Conservation (phyloP, 2,329 filamentous ascomycete species). For the Albophoma yamanashiensis region DNA sequence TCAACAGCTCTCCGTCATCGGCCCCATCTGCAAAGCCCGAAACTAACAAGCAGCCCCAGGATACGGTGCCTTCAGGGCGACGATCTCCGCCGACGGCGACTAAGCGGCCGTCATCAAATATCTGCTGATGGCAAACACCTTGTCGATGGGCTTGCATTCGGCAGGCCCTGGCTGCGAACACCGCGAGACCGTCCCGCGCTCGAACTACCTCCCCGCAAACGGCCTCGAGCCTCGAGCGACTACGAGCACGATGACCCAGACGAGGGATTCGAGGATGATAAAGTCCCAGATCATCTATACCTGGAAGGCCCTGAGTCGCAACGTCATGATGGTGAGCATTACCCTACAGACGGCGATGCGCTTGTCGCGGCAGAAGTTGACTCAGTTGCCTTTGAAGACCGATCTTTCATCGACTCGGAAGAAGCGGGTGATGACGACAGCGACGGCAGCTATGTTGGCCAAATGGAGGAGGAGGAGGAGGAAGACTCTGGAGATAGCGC, state of each 20-base stretch:
- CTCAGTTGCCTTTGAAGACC: not conserved
- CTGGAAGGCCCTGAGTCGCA: constrained; percentile 18
- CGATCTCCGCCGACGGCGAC: constrained; percentile 61
- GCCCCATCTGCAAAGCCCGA: not conserved
- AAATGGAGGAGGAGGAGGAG: constrained; percentile 1
- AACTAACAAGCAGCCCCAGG: constrained; percentile 26
- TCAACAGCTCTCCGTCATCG: not conserved
- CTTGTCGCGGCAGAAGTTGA: not conserved
- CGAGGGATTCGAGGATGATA: constrained; percentile 23
- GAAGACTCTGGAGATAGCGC: not conserved
- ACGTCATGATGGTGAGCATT: not conserved
- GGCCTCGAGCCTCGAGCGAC: constrained; percentile 38
- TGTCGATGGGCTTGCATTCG: constrained; percentile 78
- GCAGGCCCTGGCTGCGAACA: constrained; percentile 55
- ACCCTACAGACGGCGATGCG: constrained; percentile 15
- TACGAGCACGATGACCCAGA: constrained; percentile 29
- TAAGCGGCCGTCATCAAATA: constrained; percentile 76
- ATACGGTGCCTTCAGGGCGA: constrained; percentile 68
- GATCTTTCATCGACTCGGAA: not conserved
- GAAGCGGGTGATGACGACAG: constrained; percentile 9
- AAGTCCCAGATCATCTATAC: constrained; percentile 15
- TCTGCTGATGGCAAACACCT: constrained; percentile 67
- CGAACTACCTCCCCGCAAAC: constrained; percentile 64
- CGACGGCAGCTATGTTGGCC: constrained; percentile 3
- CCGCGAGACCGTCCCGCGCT: constrained; percentile 54